A percentile compares a stretch with the other conserved stretches of the same genome.
Conservation (phyloP, 2,329 filamentous ascomycete genomes). For the Penicillium sp. region DNA sequence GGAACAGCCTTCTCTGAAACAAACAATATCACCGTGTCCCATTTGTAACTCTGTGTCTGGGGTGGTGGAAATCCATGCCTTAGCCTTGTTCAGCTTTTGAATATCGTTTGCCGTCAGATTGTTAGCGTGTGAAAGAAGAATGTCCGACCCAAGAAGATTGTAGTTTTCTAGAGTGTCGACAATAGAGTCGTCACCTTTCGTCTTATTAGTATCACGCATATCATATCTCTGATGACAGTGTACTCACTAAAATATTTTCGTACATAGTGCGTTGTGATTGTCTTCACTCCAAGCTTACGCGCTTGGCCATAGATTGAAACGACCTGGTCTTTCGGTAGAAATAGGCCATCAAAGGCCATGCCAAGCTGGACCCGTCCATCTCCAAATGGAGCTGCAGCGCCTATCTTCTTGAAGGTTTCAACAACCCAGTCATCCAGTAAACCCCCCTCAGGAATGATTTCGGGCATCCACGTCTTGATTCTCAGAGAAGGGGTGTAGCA, state of each 20-base stretch:
- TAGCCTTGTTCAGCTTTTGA: conserved; percentile 15
- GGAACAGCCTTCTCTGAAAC: conserved; percentile 21
- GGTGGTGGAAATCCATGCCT: conserved; percentile 26
- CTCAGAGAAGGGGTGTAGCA: conserved; percentile 22
- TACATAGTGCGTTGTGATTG: conserved; percentile 30
- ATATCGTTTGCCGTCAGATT: conserved; percentile 19
- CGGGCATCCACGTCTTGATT: conserved; percentile 25
- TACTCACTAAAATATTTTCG: neutral
- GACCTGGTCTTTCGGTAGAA: conserved; percentile 26
- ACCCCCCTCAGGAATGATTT: conserved; percentile 12
- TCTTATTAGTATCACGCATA: no score
- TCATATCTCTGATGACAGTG: no score
- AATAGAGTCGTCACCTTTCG: no score
- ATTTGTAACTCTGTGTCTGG: conserved; percentile 35
- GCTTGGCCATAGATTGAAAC: conserved; percentile 19
- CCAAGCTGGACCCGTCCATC: conserved; percentile 29
- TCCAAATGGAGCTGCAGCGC: conserved; percentile 20
- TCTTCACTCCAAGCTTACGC: conserved; percentile 18
- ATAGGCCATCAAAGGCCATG: conserved; percentile 29
- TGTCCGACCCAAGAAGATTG: conserved; percentile 16
- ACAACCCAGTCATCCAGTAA: conserved; percentile 27
- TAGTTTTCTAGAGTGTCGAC: no score
- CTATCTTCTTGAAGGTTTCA: conserved; percentile 20
- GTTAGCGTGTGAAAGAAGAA: conserved; percentile 27
- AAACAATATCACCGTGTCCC: conserved; percentile 29